Percentiles rank a stretch among this genome's conserved stretches.
Conservation (phyloP, 495 filamentous ascomycete species). For the Penicillium lagena region DNA sequence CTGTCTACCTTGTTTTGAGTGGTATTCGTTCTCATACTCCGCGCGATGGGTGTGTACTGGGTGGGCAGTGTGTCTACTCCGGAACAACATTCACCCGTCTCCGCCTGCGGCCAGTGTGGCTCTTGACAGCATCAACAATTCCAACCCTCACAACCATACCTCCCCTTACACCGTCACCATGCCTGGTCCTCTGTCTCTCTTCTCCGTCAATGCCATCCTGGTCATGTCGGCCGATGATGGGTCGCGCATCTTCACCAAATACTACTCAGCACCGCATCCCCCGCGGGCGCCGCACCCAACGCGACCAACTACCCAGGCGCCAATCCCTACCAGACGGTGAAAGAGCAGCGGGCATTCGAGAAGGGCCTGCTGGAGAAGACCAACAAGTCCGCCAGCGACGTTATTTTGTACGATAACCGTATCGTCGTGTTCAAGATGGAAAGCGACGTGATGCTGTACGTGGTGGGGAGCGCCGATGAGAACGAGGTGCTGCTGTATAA, state of each 20-base stretch:
- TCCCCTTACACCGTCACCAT: slow-evolving; percentile 21
- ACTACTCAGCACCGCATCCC: slow-evolving; percentile 87
- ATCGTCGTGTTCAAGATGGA: slow-evolving; percentile 97
- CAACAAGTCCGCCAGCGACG: slow-evolving; percentile 87
- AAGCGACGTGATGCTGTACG: slow-evolving; percentile 95
- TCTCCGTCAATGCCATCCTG: slow-evolving; percentile 88
- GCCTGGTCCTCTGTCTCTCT: slow-evolving; percentile 63
- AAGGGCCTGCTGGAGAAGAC: slow-evolving; percentile 96
- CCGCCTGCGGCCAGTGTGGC: slow-evolving; percentile 32
- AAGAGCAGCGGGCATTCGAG: slow-evolving; percentile 92
- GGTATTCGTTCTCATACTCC: background rate
- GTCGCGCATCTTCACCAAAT: slow-evolving; percentile 88
- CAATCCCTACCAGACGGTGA: slow-evolving; percentile 83
- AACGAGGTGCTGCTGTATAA: slow-evolving; percentile 97
- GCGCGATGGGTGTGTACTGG: background rate
- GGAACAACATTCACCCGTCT: slow-evolving; percentile 35
- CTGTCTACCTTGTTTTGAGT: too few species aligned
- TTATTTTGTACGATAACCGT: slow-evolving; percentile 92
- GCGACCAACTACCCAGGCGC: slow-evolving; percentile 53
- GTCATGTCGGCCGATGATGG: slow-evolving; percentile 83
- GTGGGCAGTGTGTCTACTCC: slow-evolving; percentile 9
- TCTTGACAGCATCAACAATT: slow-evolving; percentile 25
- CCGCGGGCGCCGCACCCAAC: slow-evolving; percentile 43
- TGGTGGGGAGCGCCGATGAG: slow-evolving; percentile 86
- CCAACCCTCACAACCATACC: slow-evolving; percentile 1